phyloP scores from a whole-genome alignment of 805 yeast species.

The Priceomyces melissophilus region DNA sequence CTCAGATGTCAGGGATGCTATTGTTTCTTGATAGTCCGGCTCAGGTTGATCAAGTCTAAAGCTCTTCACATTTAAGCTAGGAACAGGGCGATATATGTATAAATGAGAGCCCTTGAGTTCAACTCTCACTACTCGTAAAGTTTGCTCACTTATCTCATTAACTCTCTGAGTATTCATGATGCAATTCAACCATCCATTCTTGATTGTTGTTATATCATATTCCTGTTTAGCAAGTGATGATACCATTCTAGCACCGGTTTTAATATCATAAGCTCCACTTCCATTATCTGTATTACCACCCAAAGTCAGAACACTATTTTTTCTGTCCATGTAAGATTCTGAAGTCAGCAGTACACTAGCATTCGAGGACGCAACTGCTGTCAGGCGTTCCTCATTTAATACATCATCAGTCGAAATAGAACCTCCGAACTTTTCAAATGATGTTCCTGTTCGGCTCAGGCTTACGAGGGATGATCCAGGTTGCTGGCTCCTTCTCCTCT shows the following conservation, averaged over 20 bases:
- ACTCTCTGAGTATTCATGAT: constrained; percentile 30
- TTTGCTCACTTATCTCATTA: constrained; percentile 30
- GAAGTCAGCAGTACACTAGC: constrained; percentile 7
- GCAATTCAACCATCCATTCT: constrained; percentile 38
- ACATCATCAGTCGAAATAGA: constrained; percentile 2
- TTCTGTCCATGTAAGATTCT: not conserved
- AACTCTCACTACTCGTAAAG: constrained; percentile 52
- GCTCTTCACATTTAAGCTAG: constrained; percentile 38
- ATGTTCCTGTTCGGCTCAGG: not conserved
- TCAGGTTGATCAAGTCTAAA: constrained; percentile 18
- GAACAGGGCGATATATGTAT: constrained; percentile 56
- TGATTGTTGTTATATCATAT: constrained; percentile 28
- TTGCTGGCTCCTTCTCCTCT: constrained; percentile 17
- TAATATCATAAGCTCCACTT: not conserved
- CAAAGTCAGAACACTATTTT: not conserved
- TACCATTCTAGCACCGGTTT: constrained; percentile 4
- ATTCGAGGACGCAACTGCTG: constrained; percentile 8
- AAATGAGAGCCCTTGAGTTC: constrained; percentile 69
- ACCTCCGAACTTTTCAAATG: not conserved
- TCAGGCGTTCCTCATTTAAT: constrained; percentile 7
- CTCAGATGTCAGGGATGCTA: too few species aligned
- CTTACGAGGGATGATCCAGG: constrained; percentile 3
- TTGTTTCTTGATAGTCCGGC: not conserved
- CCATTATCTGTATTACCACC: not conserved
- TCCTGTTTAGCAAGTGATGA: constrained; percentile 20